Conservation (phyloP, 345 rosid genomes). For the Ceriops zippeliana region DNA sequence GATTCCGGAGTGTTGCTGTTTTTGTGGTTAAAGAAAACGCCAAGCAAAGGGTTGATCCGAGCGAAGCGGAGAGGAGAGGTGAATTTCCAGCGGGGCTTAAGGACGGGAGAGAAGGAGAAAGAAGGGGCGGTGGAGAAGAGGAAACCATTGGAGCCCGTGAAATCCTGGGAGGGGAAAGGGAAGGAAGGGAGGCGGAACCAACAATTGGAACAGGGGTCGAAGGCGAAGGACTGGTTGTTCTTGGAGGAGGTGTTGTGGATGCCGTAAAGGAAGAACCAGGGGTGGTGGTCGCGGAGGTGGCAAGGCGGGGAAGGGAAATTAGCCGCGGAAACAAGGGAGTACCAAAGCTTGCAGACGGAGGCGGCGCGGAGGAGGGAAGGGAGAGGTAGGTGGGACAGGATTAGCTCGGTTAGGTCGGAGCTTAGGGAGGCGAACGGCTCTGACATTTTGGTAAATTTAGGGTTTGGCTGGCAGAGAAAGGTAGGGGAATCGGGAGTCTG, state of each 20-base stretch:
- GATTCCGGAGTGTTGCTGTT: neutral
- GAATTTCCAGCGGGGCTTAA: conserved; percentile 45
- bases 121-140: conserved; percentile 65
- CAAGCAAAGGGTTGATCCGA: conserved; percentile 59
- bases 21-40: conserved; percentile 29
- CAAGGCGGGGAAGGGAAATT: conserved; percentile 24
- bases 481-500: neutral
- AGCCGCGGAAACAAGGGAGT: conserved; percentile 43
- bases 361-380: conserved; percentile 73
- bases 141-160: conserved; percentile 54
- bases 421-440: conserved; percentile 41
- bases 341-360: conserved; percentile 67
- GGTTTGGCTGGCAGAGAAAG: neutral
- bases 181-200: conserved; percentile 66
- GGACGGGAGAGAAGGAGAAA: conserved; percentile 59
- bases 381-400: conserved; percentile 68
- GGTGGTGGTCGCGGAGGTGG: conserved; percentile 24
- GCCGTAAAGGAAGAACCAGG: conserved; percentile 92
- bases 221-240: conserved; percentile 80
- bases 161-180: conserved; percentile 35
- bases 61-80: conserved; percentile 54
- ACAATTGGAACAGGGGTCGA: conserved; percentile 61
- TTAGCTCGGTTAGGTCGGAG: conserved; percentile 51
- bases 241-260: conserved; percentile 75
- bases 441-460: conserved; percentile 3